A percentile compares a stretch with the other conserved stretches of the same genome.
Evolutionary conservation across 306 rosid genomes (phyloP).

Genomic region (Calophaca sinica): DNA sequence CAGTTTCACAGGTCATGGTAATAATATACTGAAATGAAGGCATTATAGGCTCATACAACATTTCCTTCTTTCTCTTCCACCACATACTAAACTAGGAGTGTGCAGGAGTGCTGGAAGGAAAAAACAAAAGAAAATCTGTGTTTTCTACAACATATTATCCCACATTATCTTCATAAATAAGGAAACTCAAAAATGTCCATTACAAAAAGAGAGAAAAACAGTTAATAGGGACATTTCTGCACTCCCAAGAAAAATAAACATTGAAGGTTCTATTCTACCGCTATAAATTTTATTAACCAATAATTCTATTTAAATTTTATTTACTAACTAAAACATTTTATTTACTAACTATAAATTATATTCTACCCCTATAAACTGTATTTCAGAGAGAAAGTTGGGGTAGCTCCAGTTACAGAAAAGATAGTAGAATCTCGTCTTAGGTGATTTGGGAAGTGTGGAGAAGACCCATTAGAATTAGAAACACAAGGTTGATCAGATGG

Average conservation of each 20-base stretch:
- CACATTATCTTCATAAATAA: background rate
- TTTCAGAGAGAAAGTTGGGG: background rate
- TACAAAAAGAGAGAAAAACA: too few relatives aligned
- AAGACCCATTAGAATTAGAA: background rate
- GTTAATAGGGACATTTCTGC: constrained; percentile 5
- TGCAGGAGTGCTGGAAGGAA: background rate
- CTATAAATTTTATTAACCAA: background rate
- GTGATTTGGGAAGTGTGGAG: constrained; percentile 2
- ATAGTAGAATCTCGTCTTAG: background rate
- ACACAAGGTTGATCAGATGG: background rate
- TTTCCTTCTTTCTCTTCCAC: background rate
- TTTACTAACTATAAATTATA: background rate
- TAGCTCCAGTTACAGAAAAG: constrained; percentile 1
- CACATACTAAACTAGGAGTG: background rate
- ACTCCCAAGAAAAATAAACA: background rate
- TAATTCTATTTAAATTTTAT: background rate
- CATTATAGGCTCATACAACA: too few relatives aligned
- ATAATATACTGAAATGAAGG: background rate
- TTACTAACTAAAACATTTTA: background rate
- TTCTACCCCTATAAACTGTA: background rate
- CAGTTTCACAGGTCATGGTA: background rate
- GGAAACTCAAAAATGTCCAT: background rate
- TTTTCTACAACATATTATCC: background rate
- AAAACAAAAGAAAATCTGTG: background rate
- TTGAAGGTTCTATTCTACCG: background rate